A percentile compares a stretch with the other conserved stretches of the same genome.
These are phyloP conservation scores for Eimeria tenella DNA, from an alignment of 169 alveolate genomes.

Conservation along the genomic window DNA sequence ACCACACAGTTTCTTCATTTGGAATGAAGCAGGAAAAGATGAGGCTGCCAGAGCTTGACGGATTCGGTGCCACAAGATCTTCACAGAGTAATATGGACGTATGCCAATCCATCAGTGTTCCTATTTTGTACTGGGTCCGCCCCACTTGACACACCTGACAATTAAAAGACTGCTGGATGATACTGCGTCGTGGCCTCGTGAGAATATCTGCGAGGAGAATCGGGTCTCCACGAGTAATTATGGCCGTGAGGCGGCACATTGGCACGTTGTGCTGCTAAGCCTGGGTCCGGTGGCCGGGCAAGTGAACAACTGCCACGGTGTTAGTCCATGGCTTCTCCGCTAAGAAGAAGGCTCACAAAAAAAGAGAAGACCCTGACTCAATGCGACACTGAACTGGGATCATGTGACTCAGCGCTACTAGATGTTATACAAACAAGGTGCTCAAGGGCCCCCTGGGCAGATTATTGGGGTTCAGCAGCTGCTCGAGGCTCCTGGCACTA, in stretches of 20 bases:
- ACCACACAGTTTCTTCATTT: no score
- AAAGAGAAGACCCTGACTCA: background rate
- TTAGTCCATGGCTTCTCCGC: conserved; percentile 46
- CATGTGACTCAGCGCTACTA: conserved; percentile 1
- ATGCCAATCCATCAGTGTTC: no score
- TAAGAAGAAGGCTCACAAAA: background rate
- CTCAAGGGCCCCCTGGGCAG: conserved; percentile 57
- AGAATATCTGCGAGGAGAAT: conserved; percentile 79
- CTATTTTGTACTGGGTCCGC: background rate
- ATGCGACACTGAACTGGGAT: background rate
- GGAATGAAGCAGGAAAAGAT: no score
- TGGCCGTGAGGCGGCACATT: conserved; percentile 80
- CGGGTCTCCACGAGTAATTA: conserved; percentile 79
- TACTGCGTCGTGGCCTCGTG: conserved; percentile 76
- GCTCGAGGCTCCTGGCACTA: background rate
- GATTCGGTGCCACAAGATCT: no score
- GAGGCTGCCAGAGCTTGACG: no score
- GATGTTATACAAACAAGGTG: background rate
- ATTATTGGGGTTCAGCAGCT: background rate
- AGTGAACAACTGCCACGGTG: conserved; percentile 7
- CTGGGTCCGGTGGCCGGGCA: conserved; percentile 9
- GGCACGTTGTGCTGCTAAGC: conserved; percentile 33
- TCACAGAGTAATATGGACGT: no score
- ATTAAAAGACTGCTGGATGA: conserved; percentile 80
- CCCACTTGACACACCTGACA: conserved; percentile 72